Percentiles rank a stretch among this genome's conserved stretches.
These are phyloP conservation scores for Pulicaria dysenterica DNA, from an alignment of 129 eudicot species.

Conservation along the genomic window DNA sequence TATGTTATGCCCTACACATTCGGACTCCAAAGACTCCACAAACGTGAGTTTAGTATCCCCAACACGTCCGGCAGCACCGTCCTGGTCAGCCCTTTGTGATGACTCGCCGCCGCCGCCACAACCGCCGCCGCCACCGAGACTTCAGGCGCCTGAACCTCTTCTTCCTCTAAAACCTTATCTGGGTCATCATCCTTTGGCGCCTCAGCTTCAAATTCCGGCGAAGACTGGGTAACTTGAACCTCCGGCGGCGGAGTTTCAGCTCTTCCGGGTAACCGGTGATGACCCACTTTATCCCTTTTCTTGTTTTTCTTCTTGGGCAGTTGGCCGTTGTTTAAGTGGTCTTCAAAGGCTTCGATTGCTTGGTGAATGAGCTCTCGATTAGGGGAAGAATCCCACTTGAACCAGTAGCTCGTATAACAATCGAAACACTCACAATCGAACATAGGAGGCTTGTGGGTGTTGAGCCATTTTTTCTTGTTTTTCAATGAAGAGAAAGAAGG, in stretches of 20 bases:
- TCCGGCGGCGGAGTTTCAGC: constrained; percentile 6
- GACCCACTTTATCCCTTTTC: constrained; percentile 43
- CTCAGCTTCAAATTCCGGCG: not conserved
- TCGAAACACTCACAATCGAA: constrained; percentile 74
- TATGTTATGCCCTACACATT: constrained; percentile 39
- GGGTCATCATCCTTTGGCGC: constrained; percentile 3
- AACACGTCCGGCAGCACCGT: constrained; percentile 83
- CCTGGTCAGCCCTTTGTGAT: constrained; percentile 59
- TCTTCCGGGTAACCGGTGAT: constrained; percentile 32
- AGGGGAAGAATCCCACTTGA: constrained; percentile 71
- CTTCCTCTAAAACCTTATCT: not conserved
- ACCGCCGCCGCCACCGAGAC: constrained; percentile 22
- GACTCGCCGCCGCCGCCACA: constrained; percentile 15
- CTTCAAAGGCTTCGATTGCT: constrained; percentile 82
- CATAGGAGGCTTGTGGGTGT: constrained; percentile 42
- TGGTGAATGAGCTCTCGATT: constrained; percentile 72
- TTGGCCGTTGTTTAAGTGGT: constrained; percentile 35
- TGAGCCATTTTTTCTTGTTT: constrained; percentile 3
- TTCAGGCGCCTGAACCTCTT: too few relatives aligned
- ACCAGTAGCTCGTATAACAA: constrained; percentile 74
- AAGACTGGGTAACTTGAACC: not conserved
- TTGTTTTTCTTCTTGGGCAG: constrained; percentile 33
- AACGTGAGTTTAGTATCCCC: constrained; percentile 72
- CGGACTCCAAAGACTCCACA: constrained; percentile 84
- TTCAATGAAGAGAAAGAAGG: constrained; percentile 17